A percentile compares a stretch with the other conserved stretches of the same genome.
These are phyloP conservation scores for Cryptomeria japonica DNA, from an alignment of 75 land plant species.

Conservation along the genomic window DNA sequence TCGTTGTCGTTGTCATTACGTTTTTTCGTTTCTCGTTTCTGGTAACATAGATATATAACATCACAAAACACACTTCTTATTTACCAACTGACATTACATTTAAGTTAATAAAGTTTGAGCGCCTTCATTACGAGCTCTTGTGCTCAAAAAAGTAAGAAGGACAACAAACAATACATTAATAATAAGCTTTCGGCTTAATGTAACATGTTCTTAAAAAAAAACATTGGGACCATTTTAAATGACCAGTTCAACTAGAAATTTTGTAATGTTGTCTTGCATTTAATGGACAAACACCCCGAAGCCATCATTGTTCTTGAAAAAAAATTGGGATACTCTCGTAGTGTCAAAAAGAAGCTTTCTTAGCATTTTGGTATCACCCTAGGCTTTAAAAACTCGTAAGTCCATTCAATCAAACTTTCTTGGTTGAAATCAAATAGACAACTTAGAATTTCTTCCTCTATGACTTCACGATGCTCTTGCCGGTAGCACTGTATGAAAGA, in stretches of 20 bases:
- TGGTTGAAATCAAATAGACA: background rate
- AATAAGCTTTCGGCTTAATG: too few relatives aligned
- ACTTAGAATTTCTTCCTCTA: conserved; percentile 17
- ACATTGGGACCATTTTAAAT: too few relatives aligned
- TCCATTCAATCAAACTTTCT: conserved; percentile 20
- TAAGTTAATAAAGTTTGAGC: too few relatives aligned
- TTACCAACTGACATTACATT: too few relatives aligned
- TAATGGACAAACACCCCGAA: conserved; percentile 4
- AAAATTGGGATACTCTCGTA: conserved; percentile 13
- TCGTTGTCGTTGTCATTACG: too few relatives aligned
- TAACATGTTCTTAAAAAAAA: too few relatives aligned
- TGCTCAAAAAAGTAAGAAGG: too few relatives aligned
- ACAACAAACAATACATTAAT: too few relatives aligned
- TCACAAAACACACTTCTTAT: too few relatives aligned
- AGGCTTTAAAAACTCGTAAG: conserved; percentile 8
- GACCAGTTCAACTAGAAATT: background rate
- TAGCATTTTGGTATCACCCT: conserved; percentile 1
- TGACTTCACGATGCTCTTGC: conserved; percentile 13
- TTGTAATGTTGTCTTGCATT: conserved; percentile 20
- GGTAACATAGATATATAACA: too few relatives aligned
- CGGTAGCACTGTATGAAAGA: conserved; percentile 19
- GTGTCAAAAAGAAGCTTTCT: conserved; percentile 20
- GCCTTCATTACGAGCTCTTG: too few relatives aligned
- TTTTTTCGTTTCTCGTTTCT: too few relatives aligned
- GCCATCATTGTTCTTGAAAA: conserved; percentile 29